Conservation (phyloP, 768 basidiomycete genomes). For the Lepiota brunneoincarnata region DNA sequence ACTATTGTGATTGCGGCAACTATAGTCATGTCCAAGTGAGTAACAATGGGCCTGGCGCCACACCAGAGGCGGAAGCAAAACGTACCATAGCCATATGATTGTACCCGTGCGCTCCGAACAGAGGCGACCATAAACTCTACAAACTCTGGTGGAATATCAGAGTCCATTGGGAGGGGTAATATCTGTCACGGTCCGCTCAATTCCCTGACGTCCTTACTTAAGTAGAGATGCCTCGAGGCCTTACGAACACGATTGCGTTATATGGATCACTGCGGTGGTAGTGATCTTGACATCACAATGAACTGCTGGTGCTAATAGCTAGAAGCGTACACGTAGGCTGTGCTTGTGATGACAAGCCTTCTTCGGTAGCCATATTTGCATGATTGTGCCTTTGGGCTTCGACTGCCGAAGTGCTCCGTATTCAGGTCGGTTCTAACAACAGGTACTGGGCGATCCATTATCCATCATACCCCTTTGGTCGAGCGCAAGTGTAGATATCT, state of each 20-base stretch:
- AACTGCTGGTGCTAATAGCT: not conserved
- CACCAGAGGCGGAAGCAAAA: not conserved
- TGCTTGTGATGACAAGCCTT: not conserved
- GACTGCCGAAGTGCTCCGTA: too few relatives aligned
- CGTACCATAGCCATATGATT: constrained; percentile 4
- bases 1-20: constrained; percentile 2
- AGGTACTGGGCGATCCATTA: too few relatives aligned
- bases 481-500: too few relatives aligned
- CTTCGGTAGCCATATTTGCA: constrained; percentile 10
- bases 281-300: not conserved
- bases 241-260: not conserved
- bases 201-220: not conserved
- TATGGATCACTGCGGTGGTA: not conserved
- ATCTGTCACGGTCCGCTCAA: too few relatives aligned
- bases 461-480: too few relatives aligned
- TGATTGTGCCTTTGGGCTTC: too few relatives aligned
- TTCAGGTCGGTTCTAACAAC: too few relatives aligned
- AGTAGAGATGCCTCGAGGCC: not conserved
- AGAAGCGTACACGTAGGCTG: not conserved
- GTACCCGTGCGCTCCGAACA: not conserved
- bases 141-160: not conserved
- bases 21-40: not conserved
- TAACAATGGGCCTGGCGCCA: too few relatives aligned
- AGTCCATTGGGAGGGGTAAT: not conserved
- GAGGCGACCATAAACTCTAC: too few relatives aligned